phyloP scores from a whole-genome alignment of 129 eudicot species.

The Heracleum sosnowskyi region DNA sequence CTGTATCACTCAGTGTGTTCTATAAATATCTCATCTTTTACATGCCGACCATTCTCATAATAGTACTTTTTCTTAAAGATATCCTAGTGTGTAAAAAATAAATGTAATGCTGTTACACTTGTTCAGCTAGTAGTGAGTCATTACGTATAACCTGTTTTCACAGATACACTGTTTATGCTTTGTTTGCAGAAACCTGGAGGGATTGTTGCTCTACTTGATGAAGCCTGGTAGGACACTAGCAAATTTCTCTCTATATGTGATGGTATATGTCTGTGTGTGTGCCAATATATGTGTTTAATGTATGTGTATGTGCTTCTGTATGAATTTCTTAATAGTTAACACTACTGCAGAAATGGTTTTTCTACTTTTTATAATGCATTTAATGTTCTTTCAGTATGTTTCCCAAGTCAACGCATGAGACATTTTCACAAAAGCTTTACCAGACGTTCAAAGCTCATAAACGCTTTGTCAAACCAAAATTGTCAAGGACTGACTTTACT shows the following conservation, averaged over 20 bases:
- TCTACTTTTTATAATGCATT: constrained; percentile 18
- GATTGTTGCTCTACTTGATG: constrained; percentile 92
- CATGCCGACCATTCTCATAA: background rate
- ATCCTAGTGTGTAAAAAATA: background rate
- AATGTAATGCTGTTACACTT: background rate
- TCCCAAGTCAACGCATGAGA: constrained; percentile 95
- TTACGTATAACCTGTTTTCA: constrained; percentile 4
- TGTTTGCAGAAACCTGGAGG: constrained; percentile 97
- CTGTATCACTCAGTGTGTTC: background rate
- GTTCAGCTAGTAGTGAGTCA: background rate
- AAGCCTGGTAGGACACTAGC: constrained; percentile 63
- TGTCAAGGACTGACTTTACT: constrained; percentile 88
- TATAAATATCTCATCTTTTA: background rate
- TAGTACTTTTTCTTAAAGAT: background rate
- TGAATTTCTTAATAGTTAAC: background rate
- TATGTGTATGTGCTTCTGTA: background rate
- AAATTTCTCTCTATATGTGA: background rate
- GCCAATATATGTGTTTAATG: background rate
- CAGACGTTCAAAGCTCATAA: constrained; percentile 80
- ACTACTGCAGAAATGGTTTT: constrained; percentile 6
- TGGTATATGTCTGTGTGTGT: constrained; percentile 1
- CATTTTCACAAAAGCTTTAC: constrained; percentile 88
- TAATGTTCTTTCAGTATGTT: constrained; percentile 74
- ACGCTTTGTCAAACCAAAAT: constrained; percentile 83
- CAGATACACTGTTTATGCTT: constrained; percentile 5